These are phyloP conservation scores for Pythium coloratum DNA, from an alignment of 352 stramenopile species.

Conservation along the genomic window DNA sequence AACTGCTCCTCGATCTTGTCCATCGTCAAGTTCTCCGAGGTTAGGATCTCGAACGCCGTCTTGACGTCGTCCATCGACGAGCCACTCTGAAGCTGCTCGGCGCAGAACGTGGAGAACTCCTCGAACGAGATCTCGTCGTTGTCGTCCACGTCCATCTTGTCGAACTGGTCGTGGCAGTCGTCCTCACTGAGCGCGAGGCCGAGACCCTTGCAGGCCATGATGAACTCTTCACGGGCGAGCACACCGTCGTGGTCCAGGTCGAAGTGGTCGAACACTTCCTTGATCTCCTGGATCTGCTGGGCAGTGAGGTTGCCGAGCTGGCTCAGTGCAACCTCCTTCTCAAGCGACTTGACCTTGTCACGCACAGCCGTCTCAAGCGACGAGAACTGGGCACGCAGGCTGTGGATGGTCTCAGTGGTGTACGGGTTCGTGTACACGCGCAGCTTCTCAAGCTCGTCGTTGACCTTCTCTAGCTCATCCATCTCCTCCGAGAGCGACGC, in stretches of 20 bases:
- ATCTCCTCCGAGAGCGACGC: constrained; percentile 70
- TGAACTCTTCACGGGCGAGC: constrained; percentile 87
- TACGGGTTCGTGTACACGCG: constrained; percentile 89
- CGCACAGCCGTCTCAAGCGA: constrained; percentile 76
- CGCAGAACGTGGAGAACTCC: constrained; percentile 85
- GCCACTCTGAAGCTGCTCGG: constrained; percentile 87
- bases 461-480: constrained; percentile 82
- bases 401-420: constrained; percentile 90
- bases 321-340: constrained; percentile 87
- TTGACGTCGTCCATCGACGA: constrained; percentile 82
- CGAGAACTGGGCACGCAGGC: constrained; percentile 79
- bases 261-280: constrained; percentile 91
- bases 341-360: constrained; percentile 86
- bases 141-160: constrained; percentile 82
- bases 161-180: constrained; percentile 87
- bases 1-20: constrained; percentile 86
- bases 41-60: constrained; percentile 80
- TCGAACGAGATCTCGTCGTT: constrained; percentile 86
- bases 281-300: constrained; percentile 85
- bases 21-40: constrained; percentile 65
- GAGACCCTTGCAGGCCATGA: constrained; percentile 89
- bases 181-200: constrained; percentile 86
- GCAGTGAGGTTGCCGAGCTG: constrained; percentile 82
- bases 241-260: constrained; percentile 87
- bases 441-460: constrained; percentile 77